A percentile compares a stretch with the other conserved stretches of the same genome.
These are phyloP conservation scores for Thelonectria discophora DNA, from an alignment of 2,329 filamentous ascomycete genomes.

Conservation along the genomic window DNA sequence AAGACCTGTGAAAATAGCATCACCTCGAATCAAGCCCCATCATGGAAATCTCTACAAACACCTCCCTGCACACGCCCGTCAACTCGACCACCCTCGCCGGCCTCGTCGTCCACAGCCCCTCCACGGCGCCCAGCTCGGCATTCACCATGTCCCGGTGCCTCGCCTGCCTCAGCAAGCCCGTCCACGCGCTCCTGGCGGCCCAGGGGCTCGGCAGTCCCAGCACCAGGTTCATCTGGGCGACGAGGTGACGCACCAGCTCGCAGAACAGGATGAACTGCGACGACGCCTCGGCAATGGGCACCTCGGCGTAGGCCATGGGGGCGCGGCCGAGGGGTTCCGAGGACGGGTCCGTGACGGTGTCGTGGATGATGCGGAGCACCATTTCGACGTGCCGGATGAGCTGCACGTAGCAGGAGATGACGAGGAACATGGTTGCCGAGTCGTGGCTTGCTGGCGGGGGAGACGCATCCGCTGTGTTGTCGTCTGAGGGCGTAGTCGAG, in stretches of 20 bases:
- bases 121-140: conserved; percentile 38
- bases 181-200: conserved; percentile 39
- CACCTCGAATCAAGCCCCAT: conserved; percentile 36
- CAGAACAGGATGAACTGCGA: conserved; percentile 43
- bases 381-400: conserved; percentile 40
- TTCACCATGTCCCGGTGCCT: conserved; percentile 39
- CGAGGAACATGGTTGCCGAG: conserved; percentile 40
- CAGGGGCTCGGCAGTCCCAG: conserved; percentile 39
- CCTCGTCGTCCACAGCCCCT: conserved; percentile 36
- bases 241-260: conserved; percentile 39
- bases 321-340: conserved; percentile 29
- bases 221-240: conserved; percentile 40
- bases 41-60: conserved; percentile 38
- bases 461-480: conserved; percentile 4
- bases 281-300: conserved; percentile 38
- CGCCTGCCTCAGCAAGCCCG: conserved; percentile 34
- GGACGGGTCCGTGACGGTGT: conserved; percentile 25
- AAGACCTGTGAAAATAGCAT: too few species aligned
- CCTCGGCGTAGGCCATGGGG: conserved; percentile 37
- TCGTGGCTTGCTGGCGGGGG: conserved; percentile 30
- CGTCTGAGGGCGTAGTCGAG: conserved; percentile 4
- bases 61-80: conserved; percentile 30
- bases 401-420: conserved; percentile 45
- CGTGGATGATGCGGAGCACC: conserved; percentile 33
- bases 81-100: conserved; percentile 34